Percentiles rank a stretch among this genome's conserved stretches.
phyloP scores from a whole-genome alignment of 106 monocot genomes.

The Phalaenopsis aphrodite region DNA sequence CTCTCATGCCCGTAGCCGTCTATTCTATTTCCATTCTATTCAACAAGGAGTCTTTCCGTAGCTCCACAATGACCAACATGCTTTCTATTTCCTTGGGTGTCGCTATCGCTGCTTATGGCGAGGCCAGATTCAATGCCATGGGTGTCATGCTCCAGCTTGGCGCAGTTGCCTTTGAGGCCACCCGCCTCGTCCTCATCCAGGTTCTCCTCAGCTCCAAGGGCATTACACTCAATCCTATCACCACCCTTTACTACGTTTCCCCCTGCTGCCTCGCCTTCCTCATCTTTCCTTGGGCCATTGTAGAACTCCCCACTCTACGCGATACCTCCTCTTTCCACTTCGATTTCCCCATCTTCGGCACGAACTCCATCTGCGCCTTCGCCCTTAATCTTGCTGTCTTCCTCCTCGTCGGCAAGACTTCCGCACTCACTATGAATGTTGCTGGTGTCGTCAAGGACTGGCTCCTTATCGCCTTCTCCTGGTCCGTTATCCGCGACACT shows the following conservation, averaged over 20 bases:
- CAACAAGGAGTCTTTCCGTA: constrained; percentile 22
- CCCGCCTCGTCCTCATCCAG: constrained; percentile 39
- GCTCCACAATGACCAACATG: constrained; percentile 27
- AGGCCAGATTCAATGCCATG: constrained; percentile 27
- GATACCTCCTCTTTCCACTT: neutral
- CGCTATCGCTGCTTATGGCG: constrained; percentile 35
- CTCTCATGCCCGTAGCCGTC: constrained; percentile 52
- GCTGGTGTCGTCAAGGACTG: constrained; percentile 19
- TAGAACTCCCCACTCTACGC: constrained; percentile 12
- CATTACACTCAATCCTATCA: constrained; percentile 37
- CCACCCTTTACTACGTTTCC: constrained; percentile 29
- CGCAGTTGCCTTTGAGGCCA: constrained; percentile 35
- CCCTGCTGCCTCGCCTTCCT: constrained; percentile 27
- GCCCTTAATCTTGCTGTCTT: constrained; percentile 17
- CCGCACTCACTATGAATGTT: constrained; percentile 18
- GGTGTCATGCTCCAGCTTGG: constrained; percentile 37
- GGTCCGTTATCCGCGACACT: constrained; percentile 14
- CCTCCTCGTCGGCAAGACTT: constrained; percentile 13
- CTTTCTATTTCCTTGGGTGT: constrained; percentile 34
- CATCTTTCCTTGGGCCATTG: constrained; percentile 17
- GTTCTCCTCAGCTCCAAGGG: constrained; percentile 38
- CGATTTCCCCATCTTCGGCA: constrained; percentile 11
- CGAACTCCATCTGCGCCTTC: constrained; percentile 16
- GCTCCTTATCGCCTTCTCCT: constrained; percentile 17
- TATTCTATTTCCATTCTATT: constrained; percentile 36